Percentiles rank a stretch among this genome's conserved stretches.
Conservation (phyloP, 148 eudicot species). For the Camellia sinensis region DNA sequence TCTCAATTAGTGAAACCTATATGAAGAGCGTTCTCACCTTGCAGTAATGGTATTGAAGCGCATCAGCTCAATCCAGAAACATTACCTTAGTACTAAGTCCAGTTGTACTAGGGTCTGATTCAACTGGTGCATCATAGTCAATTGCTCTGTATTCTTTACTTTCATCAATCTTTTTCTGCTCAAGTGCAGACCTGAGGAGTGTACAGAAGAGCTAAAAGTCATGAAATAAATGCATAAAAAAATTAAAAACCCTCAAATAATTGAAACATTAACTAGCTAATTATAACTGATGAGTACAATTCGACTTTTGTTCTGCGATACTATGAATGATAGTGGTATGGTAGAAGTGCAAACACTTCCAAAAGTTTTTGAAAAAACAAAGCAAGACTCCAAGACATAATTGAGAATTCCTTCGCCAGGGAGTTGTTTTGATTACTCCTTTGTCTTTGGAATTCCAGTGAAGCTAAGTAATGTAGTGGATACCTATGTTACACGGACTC, state of each 20-base stretch:
- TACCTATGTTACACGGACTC: too few species aligned
- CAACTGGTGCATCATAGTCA: slow-evolving; percentile 78
- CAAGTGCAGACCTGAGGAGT: slow-evolving; percentile 61
- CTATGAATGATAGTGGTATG: not conserved
- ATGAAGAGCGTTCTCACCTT: slow-evolving; percentile 7
- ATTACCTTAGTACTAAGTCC: slow-evolving; percentile 88
- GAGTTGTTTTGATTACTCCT: not conserved
- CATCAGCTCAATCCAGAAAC: slow-evolving; percentile 11
- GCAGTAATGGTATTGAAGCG: slow-evolving; percentile 4
- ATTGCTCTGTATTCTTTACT: slow-evolving; percentile 54
- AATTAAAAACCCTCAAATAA: not conserved
- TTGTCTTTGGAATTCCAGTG: not conserved
- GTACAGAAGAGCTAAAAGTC: slow-evolving; percentile 15
- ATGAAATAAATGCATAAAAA: slow-evolving; percentile 3
- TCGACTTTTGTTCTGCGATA: not conserved
- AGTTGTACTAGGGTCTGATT: slow-evolving; percentile 41
- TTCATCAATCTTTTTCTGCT: slow-evolving; percentile 66
- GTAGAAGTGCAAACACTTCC: not conserved
- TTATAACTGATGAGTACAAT: slow-evolving; percentile 3
- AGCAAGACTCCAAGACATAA: not conserved
- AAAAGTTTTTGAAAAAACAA: not conserved
- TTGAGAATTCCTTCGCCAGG: not conserved
- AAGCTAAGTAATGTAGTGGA: not conserved
- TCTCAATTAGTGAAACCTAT: slow-evolving; percentile 25
- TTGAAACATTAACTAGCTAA: not conserved